Evolutionary conservation across 1,139 yeast species (phyloP), one percentile per base, ranked within the genome.

Genomic region (Ogataea hybrid): DNA sequence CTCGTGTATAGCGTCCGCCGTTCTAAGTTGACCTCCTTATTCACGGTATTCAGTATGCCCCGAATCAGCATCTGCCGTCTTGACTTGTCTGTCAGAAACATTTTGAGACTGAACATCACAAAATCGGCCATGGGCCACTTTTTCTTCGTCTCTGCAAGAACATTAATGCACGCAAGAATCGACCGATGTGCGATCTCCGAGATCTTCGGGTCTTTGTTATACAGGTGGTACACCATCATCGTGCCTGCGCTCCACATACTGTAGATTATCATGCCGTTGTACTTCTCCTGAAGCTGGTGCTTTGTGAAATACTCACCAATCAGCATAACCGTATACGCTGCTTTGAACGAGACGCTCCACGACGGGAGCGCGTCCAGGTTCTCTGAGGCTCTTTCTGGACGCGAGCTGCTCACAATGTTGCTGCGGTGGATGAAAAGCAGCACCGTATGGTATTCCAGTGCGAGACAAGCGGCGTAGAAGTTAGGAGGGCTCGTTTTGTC

Each of bases 271-370:
- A 80, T 73, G 9, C 81, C 79, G 3, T 87, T 87, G 51, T 79
- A 75, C 50, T 71, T 73, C 62, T 50, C 75, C 73, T 25, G 74
- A 67, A 2, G 89, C 85, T 48, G 81, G 62, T 55, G 77, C 74
- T 51, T 79, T 74, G 67, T 79, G 77, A 94, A 88, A 47, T 78
- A 79, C 44, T 81, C 81, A 32, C 80, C 71, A 41, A 86, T 81
- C 44, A 80, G 71, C 2, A 86, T 77, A 49, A 85, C 81, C 82
- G 84, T 82, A 57, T 88, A 78, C 1, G 95, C 89, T 0, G 94
- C 85, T 60, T 84, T 89, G 67, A 85, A 84, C 4, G 89, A 84
- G 50, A 85, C 83, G 16, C 90, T 87, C 84, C 92, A 81, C 10
- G 87, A 79, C 1, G 90, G 87, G 58, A 79, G 81, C 42, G 73